phyloP scores from a whole-genome alignment of 1,284 basidiomycete species.

The Ganoderma sp. region DNA sequence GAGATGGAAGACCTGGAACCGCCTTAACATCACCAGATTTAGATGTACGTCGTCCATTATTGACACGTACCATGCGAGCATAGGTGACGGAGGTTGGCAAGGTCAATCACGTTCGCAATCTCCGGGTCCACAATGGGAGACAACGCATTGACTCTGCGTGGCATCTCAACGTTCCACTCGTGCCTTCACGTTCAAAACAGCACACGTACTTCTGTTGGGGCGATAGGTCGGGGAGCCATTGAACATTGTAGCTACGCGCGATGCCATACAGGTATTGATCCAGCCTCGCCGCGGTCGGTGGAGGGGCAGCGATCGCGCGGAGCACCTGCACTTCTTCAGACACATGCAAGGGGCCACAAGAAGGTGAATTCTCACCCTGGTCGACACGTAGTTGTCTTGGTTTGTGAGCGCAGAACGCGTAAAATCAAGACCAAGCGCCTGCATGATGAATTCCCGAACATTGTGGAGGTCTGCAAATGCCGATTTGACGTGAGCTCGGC shows the following conservation, averaged over 20 bases:
- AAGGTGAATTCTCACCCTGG: slow-evolving; percentile 47
- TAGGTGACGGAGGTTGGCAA: slow-evolving; percentile 56
- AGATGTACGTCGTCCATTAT: neutral
- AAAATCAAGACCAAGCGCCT: slow-evolving; percentile 64
- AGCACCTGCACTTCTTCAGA: slow-evolving; percentile 50
- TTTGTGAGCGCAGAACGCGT: slow-evolving; percentile 57
- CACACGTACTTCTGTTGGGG: slow-evolving; percentile 64
- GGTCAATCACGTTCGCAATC: slow-evolving; percentile 58
- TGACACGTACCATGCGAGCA: slow-evolving; percentile 59
- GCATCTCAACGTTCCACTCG: slow-evolving; percentile 3
- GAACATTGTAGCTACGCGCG: slow-evolving; percentile 57
- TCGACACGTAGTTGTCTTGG: slow-evolving; percentile 60
- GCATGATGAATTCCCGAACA: slow-evolving; percentile 59
- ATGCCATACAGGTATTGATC: slow-evolving; percentile 61
- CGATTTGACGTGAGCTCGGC: neutral
- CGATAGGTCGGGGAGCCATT: slow-evolving; percentile 65
- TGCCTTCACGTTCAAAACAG: slow-evolving; percentile 6
- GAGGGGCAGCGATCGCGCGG: slow-evolving; percentile 54
- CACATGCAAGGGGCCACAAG: neutral
- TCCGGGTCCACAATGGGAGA: slow-evolving; percentile 64
- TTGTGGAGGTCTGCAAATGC: slow-evolving; percentile 58
- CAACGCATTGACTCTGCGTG: slow-evolving; percentile 54
- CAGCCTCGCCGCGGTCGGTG: slow-evolving; percentile 60
- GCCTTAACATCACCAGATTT: slow-evolving; percentile 4
- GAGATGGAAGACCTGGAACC: slow-evolving; percentile 67